These are phyloP conservation scores for Colletotrichum liriopes DNA, from an alignment of 2,329 filamentous ascomycete genomes.

Conservation along the genomic window DNA sequence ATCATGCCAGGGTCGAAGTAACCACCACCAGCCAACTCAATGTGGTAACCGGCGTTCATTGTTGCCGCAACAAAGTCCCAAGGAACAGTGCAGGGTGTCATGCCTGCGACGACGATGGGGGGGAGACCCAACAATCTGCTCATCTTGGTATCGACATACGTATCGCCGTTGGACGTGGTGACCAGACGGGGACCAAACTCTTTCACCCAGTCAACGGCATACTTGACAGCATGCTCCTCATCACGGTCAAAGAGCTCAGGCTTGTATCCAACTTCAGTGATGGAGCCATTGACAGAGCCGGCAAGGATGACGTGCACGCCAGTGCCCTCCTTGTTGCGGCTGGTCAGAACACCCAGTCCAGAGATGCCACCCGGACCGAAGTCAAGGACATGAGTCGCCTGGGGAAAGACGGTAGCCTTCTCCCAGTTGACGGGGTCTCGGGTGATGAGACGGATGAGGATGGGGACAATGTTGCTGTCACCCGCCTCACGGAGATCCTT, in stretches of 20 bases:
- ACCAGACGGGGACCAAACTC: slow-evolving; percentile 94
- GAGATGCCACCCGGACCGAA: slow-evolving; percentile 98
- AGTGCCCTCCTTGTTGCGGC: slow-evolving; percentile 98
- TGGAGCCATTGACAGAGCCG: slow-evolving; percentile 91
- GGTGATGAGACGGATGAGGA: slow-evolving; percentile 92
- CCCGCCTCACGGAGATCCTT: slow-evolving; percentile 83
- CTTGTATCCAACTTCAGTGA: slow-evolving; percentile 96
- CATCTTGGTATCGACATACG: slow-evolving; percentile 97
- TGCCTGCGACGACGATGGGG: slow-evolving; percentile 91
- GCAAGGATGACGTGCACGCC: slow-evolving; percentile 97
- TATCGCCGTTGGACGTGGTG: slow-evolving; percentile 89
- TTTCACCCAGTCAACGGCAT: slow-evolving; percentile 97
- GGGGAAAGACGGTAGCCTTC: slow-evolving; percentile 90
- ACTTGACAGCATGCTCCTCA: slow-evolving; percentile 94
- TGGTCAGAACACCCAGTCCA: slow-evolving; percentile 94
- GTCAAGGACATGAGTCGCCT: slow-evolving; percentile 94
- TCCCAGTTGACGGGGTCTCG: slow-evolving; percentile 97
- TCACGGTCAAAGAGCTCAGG: slow-evolving; percentile 97
- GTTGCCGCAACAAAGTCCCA: slow-evolving; percentile 94
- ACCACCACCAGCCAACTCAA: slow-evolving; percentile 90
- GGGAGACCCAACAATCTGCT: slow-evolving; percentile 87
- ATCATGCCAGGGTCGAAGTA: slow-evolving; percentile 89
- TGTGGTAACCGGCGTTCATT: slow-evolving; percentile 96
- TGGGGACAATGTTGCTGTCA: slow-evolving; percentile 85
- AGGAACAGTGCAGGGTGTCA: slow-evolving; percentile 91